Base-by-base conservation (phyloP, 106 monocot genomes). In the Phalaenopsis aphrodite region DNA sequence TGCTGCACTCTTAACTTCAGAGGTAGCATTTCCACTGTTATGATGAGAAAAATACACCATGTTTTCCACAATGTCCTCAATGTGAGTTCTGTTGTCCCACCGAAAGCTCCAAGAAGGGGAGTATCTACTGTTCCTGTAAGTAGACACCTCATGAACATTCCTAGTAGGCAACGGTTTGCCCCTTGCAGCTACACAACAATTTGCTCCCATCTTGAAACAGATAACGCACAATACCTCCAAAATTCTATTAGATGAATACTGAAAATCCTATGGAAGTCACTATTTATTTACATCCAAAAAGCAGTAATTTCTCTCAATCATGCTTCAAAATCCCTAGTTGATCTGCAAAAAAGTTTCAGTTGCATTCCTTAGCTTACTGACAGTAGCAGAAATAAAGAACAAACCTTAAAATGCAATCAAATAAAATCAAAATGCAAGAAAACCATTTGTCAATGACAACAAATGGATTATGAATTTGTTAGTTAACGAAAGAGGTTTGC, bases 81-180 rank as follows among this genome's bases (percentile, higher is more conserved):
- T 90, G 84, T 98, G 98, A 52, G 98, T 98, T 67, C 94, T 81
- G 57, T 91, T 92, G 80, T 98, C 94, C 92, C 98, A 98, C 19
- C 88, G 83, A 79, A 98, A 88, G 76, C 91, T 98, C 98, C 98
- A 98, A 9, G 98, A 91, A 77, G 98, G 98, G 4, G 98, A 98
- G 84, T 87, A 87, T 79, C 92, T 89, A 21, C 82, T 57, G 49
- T 89, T 87, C 83, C 92, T 88, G 75, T 83, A 86, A 66, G 86
- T 55, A 79, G 94, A 82, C 71, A 87, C 81, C 68, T 91, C 92
- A 79, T 82, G 36, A 47, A 75, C 74, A 48, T 80, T 42, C 72
- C 77, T 65, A 23, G 41, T 17, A 5, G 81, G 81, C 75, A 82
- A 79, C 5, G 87, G 52, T 72, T 90, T 90, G 5, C 87, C 82